These are phyloP conservation scores for Metschnikowia santaceciliae DNA, from an alignment of 805 yeast species.

Conservation along the genomic window DNA sequence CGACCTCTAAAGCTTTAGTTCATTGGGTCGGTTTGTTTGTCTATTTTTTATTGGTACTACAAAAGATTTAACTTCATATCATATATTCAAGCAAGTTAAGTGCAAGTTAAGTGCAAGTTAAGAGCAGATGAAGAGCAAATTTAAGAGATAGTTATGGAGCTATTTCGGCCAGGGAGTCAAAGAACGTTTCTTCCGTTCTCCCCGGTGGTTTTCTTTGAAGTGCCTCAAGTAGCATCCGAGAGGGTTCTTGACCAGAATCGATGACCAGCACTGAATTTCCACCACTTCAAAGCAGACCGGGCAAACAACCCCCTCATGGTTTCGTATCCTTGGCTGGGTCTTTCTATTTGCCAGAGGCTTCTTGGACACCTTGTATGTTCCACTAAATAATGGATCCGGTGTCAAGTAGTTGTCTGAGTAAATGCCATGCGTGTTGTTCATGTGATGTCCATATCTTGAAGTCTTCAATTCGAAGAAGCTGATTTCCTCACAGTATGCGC, in stretches of 20 bases:
- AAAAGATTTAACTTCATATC: too few relatives aligned
- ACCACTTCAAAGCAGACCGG: conserved; percentile 26
- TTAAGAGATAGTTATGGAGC: neutral
- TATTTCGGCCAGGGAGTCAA: neutral
- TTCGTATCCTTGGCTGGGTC: conserved; percentile 20
- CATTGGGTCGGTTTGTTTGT: too few relatives aligned
- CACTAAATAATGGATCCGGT: conserved; percentile 29
- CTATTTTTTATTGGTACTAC: too few relatives aligned
- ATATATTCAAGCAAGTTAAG: too few relatives aligned
- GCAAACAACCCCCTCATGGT: conserved; percentile 27
- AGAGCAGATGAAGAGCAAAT: neutral
- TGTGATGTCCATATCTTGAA: conserved; percentile 33
- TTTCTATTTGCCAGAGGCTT: conserved; percentile 16
- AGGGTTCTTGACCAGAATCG: conserved; percentile 15
- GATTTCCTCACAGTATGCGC: conserved; percentile 31
- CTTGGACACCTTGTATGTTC: conserved; percentile 20
- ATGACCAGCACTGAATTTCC: conserved; percentile 20
- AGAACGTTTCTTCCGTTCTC: conserved; percentile 8
- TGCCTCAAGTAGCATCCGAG: conserved; percentile 17
- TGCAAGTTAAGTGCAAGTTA: too few relatives aligned
- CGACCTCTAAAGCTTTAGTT: too few relatives aligned
- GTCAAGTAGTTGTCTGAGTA: conserved; percentile 25
- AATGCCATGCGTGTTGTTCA: conserved; percentile 33
- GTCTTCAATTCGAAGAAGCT: conserved; percentile 29
- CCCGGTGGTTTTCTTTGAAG: conserved; percentile 15